phyloP scores from a whole-genome alignment of 2,329 filamentous ascomycete species.

The Cordyceps tenuipes region DNA sequence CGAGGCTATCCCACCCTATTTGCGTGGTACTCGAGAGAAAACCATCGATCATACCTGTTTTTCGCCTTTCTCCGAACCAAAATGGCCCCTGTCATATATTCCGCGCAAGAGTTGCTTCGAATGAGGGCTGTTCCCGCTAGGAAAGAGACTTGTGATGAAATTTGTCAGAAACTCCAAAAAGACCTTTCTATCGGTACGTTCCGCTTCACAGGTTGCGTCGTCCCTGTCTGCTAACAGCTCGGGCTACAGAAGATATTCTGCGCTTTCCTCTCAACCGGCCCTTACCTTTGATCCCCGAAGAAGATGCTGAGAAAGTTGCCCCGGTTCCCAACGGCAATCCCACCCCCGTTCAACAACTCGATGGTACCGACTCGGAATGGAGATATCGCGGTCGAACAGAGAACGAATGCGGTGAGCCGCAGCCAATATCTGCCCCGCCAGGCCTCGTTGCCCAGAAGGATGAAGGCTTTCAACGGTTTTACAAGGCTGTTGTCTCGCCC shows the following conservation, averaged over 20 bases:
- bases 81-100: constrained; percentile 38
- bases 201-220: background rate
- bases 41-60: constrained; percentile 30
- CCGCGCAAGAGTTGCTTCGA: constrained; percentile 35
- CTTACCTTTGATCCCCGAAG: constrained; percentile 25
- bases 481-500: constrained; percentile 59
- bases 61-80: constrained; percentile 30
- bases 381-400: constrained; percentile 38
- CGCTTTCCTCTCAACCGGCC: constrained; percentile 20
- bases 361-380: constrained; percentile 35
- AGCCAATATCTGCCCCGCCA: constrained; percentile 45
- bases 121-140: constrained; percentile 21
- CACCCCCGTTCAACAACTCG: constrained; percentile 23
- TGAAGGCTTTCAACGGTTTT: constrained; percentile 60
- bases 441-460: constrained; percentile 46
- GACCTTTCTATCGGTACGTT: constrained; percentile 35
- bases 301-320: constrained; percentile 14
- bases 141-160: constrained; percentile 21
- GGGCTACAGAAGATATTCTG: constrained; percentile 23
- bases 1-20: constrained; percentile 31
- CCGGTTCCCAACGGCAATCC: constrained; percentile 9
- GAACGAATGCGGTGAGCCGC: constrained; percentile 33
- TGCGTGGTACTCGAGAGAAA: constrained; percentile 26
- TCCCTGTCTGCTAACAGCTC: constrained; percentile 10
- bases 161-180: constrained; percentile 27